Percentiles rank a stretch among this genome's conserved stretches.
Conservation (phyloP, 2,329 filamentous ascomycete species). For the Stachybotrys chartarum region DNA sequence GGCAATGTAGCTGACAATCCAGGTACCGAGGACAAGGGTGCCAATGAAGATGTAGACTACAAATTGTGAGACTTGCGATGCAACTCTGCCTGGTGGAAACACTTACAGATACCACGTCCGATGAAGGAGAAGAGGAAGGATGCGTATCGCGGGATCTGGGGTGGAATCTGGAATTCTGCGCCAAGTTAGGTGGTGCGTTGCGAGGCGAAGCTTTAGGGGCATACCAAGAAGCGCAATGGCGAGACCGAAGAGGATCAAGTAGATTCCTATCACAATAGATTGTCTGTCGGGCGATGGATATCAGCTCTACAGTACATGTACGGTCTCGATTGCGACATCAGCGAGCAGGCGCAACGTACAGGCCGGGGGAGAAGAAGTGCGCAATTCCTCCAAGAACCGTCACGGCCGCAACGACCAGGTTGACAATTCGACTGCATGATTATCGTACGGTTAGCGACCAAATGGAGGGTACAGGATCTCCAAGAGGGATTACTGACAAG, state of each 20-base stretch:
- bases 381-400: conserved; percentile 80
- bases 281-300: conserved; percentile 7
- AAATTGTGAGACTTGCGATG: conserved; percentile 3
- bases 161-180: conserved; percentile 86
- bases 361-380: conserved; percentile 56
- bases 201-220: conserved; percentile 2
- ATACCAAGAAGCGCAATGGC: conserved; percentile 61
- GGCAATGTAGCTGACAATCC: conserved; percentile 63
- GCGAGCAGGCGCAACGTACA: conserved; percentile 42
- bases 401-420: conserved; percentile 78
- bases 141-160: conserved; percentile 86
- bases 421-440: conserved; percentile 75
- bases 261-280: conserved; percentile 69
- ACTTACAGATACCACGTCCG: conserved; percentile 88
- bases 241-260: conserved; percentile 86
- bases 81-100: neutral
- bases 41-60: conserved; percentile 95
- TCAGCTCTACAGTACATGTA: neutral
- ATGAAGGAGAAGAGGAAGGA: conserved; percentile 98
- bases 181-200: conserved; percentile 12
- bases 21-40: conserved; percentile 67
- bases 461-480: neutral
- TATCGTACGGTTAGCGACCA: conserved; percentile 24
- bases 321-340: conserved; percentile 4
- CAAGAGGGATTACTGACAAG: conserved; percentile 55